Percentiles rank a stretch among this genome's conserved stretches.
Evolutionary conservation across 768 basidiomycete species (phyloP).

Genomic region (Saitozyma sp.): DNA sequence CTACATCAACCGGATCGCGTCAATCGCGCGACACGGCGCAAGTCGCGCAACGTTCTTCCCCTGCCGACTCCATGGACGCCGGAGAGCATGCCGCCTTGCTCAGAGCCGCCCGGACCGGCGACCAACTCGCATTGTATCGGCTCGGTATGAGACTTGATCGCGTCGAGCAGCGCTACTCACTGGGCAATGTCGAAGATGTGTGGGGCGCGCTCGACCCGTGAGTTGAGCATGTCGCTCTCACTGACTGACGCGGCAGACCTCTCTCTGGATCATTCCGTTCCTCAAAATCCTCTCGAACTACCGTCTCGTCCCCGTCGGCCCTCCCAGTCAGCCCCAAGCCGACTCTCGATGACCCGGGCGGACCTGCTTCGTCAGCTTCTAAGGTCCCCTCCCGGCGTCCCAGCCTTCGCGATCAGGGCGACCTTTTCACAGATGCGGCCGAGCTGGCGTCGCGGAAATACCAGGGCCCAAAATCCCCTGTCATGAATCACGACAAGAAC

Average conservation of each 20-base stretch:
- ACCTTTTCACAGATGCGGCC: too few relatives aligned
- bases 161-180: constrained; percentile 13
- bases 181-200: constrained; percentile 20
- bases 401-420: too few relatives aligned
- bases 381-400: too few relatives aligned
- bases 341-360: too few relatives aligned
- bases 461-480: too few relatives aligned
- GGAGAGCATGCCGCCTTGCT: constrained; percentile 9
- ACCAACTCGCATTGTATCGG: constrained; percentile 30
- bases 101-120: constrained; percentile 22
- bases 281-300: constrained; percentile 1
- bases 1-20: background rate
- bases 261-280: background rate
- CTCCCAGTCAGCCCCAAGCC: too few relatives aligned
- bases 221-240: constrained; percentile 4
- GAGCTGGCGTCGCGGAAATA: too few relatives aligned
- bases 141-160: constrained; percentile 13
- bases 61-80: constrained; percentile 5
- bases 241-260: background rate
- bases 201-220: constrained; percentile 24
- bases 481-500: too few relatives aligned
- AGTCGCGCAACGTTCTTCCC: constrained; percentile 1
- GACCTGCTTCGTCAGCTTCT: too few relatives aligned
- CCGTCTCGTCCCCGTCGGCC: constrained; percentile 1
- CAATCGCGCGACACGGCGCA: background rate